A percentile compares a stretch with the other conserved stretches of the same genome.
Evolutionary conservation across 2,329 filamentous ascomycete species (phyloP).

Genomic region (Lecanicillium sp.): DNA sequence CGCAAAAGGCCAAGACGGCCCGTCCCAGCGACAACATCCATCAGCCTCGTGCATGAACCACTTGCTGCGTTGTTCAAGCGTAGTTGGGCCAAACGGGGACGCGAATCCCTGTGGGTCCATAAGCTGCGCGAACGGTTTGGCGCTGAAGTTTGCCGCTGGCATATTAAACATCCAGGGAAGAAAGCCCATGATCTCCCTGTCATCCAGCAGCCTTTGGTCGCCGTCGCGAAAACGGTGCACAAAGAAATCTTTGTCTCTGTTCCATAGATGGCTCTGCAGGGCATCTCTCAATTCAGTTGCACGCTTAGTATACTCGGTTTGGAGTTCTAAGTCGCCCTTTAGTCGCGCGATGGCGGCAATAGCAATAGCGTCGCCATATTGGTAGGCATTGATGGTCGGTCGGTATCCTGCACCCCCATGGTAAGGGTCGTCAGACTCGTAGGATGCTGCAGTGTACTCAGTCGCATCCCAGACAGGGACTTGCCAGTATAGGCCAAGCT

Average conservation of each 20-base stretch:
- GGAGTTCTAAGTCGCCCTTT: slow-evolving; percentile 24
- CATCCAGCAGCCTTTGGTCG: slow-evolving; percentile 24
- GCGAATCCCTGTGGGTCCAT: slow-evolving; percentile 27
- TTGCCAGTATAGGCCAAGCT: slow-evolving; percentile 35
- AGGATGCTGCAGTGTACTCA: slow-evolving; percentile 30
- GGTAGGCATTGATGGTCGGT: slow-evolving; percentile 38
- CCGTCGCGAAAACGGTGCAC: slow-evolving; percentile 31
- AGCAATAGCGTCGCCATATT: slow-evolving; percentile 35
- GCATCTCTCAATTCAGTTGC: slow-evolving; percentile 29
- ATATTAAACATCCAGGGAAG: slow-evolving; percentile 38
- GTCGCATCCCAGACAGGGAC: slow-evolving; percentile 38
- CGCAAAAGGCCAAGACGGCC: slow-evolving; percentile 40
- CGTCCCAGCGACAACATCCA: slow-evolving; percentile 36
- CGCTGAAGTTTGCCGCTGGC: slow-evolving; percentile 26
- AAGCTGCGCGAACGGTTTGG: slow-evolving; percentile 13
- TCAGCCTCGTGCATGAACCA: slow-evolving; percentile 28
- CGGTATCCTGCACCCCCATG: slow-evolving; percentile 35
- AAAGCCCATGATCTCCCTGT: slow-evolving; percentile 35
- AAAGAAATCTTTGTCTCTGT: slow-evolving; percentile 31
- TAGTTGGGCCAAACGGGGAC: slow-evolving; percentile 35
- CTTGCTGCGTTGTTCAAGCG: slow-evolving; percentile 33
- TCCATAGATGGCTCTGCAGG: slow-evolving; percentile 33
- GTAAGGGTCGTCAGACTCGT: slow-evolving; percentile 24
- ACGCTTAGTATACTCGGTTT: slow-evolving; percentile 26
- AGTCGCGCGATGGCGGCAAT: slow-evolving; percentile 32